Evolutionary conservation across 1,284 basidiomycete genomes (phyloP), one percentile per base, ranked within the genome.

Genomic region (Xerocomus amazonicus): DNA sequence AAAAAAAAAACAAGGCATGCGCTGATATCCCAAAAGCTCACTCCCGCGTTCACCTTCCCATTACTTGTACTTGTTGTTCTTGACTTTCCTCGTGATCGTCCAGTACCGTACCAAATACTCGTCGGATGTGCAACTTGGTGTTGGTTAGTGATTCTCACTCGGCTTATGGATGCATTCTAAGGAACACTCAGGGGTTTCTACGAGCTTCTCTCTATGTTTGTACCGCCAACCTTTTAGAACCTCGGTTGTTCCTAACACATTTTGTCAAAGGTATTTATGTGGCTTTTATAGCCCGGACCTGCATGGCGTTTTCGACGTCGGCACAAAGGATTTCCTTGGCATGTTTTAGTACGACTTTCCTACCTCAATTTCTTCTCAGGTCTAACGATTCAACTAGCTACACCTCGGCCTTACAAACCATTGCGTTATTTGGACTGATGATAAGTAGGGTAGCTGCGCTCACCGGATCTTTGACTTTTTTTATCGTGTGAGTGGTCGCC

Each of bases 391-490:
- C 9, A 40, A 28, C 43, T 42, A 74, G 75, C 56, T 77, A 74
- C 57, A 71, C 72, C 10, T 73, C 83, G 55, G 88, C 82, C 10
- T 67, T 89, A 19, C 89, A 89, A 59, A 84, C 83, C 0, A 81
- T 93, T 36, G 88, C 81, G 2, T 67, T 93, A 9, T 89, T 93
- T 60, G 89, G 87, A 3, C 66, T 93, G 47, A 80, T 83, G 56
- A 70, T 86, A 58, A 80, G 84, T 51, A 76, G 91, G 17, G 67
- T 87, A 35, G 77, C 81, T n/a, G 84, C 85, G 1, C 70, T 83
- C 39, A 47, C 82, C 29, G 84, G 83, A 8, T 79, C 82, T 0
- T 43, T 78, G 8, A 60, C 74, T 43, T 81, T 86, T 66, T 78
- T 84, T 54, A 59, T 84, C 32, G 66, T 86, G 79, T 86, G 62